Base-by-base conservation (phyloP, 257 asterid genomes). In the Primulina huaijiensis region DNA sequence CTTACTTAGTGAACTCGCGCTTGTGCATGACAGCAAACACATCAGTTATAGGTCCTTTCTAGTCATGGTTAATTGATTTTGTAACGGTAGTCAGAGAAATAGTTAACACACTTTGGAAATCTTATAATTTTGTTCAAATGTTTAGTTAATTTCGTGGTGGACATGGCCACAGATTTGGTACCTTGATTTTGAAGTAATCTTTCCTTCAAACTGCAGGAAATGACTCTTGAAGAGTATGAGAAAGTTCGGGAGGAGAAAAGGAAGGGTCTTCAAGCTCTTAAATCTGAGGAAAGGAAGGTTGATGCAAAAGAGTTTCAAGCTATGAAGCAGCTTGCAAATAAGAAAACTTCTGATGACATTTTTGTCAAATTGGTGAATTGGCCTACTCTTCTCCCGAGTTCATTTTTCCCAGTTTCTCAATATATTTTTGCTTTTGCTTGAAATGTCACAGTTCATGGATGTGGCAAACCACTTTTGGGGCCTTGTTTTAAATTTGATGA, bases 221-320 rank as follows among this genome's bases (percentile, higher is more conserved):
- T 92, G 97, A 92, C 98, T 8, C 87, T 92, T 74, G 97, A 87
- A 75, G 98, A 92, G 81, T 92, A 90, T 59, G 96, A 88, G 82
- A 92, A 87, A 84, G 68, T 86, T 75, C 80, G 82, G 66, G 96
- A 88, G 61, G 98, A 92, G 72, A 92, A 88, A 76, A 82, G 93
- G 71, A 88, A 92, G 82, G 89, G 90, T 64, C 73, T 88, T 76
- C 92, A 75, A 73, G 78, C 82, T 53, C 86, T 78, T 60, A 90
- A 85, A 75, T 72, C 92, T 67, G 95, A 92, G 86, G 89, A 76
- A 72, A 88, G 98, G 93, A 92, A 90, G 78, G 96, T 92, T 60
- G 97, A 88, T 67, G 70, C 57, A 35, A 88, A 88, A 67, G 97
- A 67, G 76, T 89, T 92, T 74, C 92, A 76, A 68, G 71, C 98